Percentiles rank a stretch among this genome's conserved stretches.
Conservation (phyloP, 2,329 filamentous ascomycete species). For the Colletotrichum eremochloae region DNA sequence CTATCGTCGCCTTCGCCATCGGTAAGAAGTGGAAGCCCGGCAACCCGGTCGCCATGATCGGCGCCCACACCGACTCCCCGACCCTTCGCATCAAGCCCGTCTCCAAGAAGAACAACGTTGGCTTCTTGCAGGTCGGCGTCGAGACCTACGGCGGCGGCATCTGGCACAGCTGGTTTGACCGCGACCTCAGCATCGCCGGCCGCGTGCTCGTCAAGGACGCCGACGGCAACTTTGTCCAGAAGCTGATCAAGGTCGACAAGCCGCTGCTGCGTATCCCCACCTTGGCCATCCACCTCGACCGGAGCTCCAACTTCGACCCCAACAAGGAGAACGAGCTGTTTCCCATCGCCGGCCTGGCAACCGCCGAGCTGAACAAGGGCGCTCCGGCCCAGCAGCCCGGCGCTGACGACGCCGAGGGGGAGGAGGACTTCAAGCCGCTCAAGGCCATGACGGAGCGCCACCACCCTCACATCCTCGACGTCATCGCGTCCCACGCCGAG, state of each 20-base stretch:
- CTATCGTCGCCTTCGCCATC: conserved; percentile 92
- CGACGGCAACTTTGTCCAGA: conserved; percentile 82
- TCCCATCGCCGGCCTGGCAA: conserved; percentile 89
- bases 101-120: conserved; percentile 87
- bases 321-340: conserved; percentile 98
- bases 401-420: conserved; percentile 59
- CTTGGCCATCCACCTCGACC: conserved; percentile 92
- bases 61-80: conserved; percentile 95
- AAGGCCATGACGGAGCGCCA: conserved; percentile 85
- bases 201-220: conserved; percentile 84
- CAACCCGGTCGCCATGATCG: conserved; percentile 92
- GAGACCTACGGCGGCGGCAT: conserved; percentile 97
- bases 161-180: conserved; percentile 99
- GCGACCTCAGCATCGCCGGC: conserved; percentile 91
- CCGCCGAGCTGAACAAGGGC: conserved; percentile 87
- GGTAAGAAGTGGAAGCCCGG: conserved; percentile 92
- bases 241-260: conserved; percentile 89
- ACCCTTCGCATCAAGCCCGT: conserved; percentile 94
- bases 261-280: conserved; percentile 94
- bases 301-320: conserved; percentile 86
- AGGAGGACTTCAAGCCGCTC: conserved; percentile 77
- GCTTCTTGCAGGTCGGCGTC: conserved; percentile 94
- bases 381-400: conserved; percentile 45
- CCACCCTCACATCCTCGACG: conserved; percentile 86
- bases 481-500: conserved; percentile 84